These are phyloP conservation scores for Cucumis melo DNA, from an alignment of 306 rosid species.

Conservation along the genomic window DNA sequence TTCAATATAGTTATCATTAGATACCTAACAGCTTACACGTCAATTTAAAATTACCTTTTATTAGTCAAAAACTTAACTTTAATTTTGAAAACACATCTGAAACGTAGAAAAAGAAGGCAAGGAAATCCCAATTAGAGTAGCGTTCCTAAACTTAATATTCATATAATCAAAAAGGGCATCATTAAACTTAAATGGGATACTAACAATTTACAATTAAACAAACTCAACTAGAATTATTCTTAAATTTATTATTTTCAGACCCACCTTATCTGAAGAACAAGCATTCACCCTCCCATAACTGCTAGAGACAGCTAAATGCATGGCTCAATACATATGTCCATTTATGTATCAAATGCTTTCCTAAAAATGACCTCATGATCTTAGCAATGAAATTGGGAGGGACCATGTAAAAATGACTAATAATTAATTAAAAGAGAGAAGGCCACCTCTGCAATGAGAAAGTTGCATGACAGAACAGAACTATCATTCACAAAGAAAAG, in stretches of 20 bases:
- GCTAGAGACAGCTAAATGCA: background rate
- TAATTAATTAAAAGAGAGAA: too few relatives aligned
- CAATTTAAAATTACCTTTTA: too few relatives aligned
- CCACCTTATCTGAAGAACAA: background rate
- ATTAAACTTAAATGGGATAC: too few relatives aligned
- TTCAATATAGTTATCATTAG: too few relatives aligned
- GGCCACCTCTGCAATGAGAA: background rate
- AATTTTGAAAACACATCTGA: too few relatives aligned
- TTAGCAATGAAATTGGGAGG: background rate
- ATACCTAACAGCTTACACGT: too few relatives aligned
- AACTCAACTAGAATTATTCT: background rate
- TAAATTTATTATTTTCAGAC: background rate
- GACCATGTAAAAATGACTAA: background rate
- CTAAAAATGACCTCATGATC: background rate
- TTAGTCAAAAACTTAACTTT: too few relatives aligned
- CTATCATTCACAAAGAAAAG: background rate
- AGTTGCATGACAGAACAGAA: background rate
- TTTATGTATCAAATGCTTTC: background rate
- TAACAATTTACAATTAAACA: background rate
- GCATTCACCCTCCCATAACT: background rate
- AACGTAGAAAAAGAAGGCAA: too few relatives aligned
- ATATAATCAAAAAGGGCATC: too few relatives aligned
- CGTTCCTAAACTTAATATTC: too few relatives aligned
- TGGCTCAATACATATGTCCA: background rate
- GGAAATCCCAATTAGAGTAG: too few relatives aligned